phyloP scores from a whole-genome alignment of 306 rosid species.

The Macrotyloma uniflorum region DNA sequence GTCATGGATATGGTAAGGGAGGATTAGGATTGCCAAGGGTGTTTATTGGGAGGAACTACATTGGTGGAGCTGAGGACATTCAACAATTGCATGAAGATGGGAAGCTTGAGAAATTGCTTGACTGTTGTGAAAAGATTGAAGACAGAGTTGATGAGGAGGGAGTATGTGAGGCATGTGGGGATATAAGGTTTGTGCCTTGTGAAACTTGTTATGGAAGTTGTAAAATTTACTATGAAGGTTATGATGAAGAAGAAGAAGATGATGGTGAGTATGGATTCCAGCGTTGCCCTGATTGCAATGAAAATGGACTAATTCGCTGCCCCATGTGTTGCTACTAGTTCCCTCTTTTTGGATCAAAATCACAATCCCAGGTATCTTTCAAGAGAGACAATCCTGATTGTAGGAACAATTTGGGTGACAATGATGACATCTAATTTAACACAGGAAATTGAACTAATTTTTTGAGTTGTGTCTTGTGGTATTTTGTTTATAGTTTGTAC shows the following conservation, averaged over 20 bases:
- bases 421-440: conserved; percentile 25
- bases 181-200: conserved; percentile 90
- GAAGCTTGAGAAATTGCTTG: conserved; percentile 72
- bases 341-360: neutral
- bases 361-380: neutral
- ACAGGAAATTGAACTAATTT: conserved; percentile 48
- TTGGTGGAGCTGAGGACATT: conserved; percentile 89
- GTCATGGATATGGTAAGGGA: conserved; percentile 47
- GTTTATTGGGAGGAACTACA: conserved; percentile 63
- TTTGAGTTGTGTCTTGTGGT: conserved; percentile 37
- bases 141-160: conserved; percentile 34
- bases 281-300: conserved; percentile 86
- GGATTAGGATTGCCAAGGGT: conserved; percentile 79
- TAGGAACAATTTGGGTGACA: neutral
- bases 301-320: conserved; percentile 86
- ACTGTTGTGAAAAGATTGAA: conserved; percentile 55
- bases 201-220: conserved; percentile 93
- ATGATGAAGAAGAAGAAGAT: conserved; percentile 41
- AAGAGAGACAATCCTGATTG: neutral
- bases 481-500: conserved; percentile 25
- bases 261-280: conserved; percentile 65
- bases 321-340: conserved; percentile 68
- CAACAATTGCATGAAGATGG: conserved; percentile 76
- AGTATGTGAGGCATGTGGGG: conserved; percentile 86
- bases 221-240: conserved; percentile 72